These are phyloP conservation scores for Isoetes taiwanensis DNA, from an alignment of 75 land plant genomes.

Conservation along the genomic window DNA sequence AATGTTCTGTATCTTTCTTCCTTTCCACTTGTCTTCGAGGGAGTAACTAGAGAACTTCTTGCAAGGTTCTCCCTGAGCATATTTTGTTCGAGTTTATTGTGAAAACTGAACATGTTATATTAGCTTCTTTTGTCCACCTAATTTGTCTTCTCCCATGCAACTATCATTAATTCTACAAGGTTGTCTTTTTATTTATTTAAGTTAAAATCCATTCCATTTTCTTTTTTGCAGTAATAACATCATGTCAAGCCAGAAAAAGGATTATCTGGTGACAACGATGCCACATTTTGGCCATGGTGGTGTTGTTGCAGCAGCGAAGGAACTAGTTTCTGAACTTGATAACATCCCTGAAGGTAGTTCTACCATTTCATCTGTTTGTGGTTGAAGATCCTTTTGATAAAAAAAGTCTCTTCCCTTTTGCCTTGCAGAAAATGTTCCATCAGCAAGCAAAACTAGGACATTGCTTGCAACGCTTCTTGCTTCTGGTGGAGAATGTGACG, in stretches of 20 bases:
- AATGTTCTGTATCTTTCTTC: too few relatives aligned
- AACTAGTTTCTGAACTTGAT: conserved; percentile 57
- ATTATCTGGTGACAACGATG: conserved; percentile 33
- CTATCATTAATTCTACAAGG: background rate
- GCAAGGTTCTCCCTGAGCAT: too few relatives aligned
- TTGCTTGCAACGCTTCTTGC: conserved; percentile 59
- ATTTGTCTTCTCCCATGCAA: background rate
- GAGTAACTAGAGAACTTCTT: too few relatives aligned
- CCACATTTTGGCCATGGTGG: conserved; percentile 87
- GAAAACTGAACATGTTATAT: too few relatives aligned
- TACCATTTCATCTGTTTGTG: background rate
- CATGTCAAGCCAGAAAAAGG: conserved; percentile 26
- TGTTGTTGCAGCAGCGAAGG: conserved; percentile 69
- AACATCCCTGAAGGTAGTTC: conserved; percentile 16
- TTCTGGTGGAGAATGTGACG: conserved; percentile 72
- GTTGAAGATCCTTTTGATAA: background rate
- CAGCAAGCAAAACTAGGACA: conserved; percentile 16
- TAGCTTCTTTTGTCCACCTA: background rate
- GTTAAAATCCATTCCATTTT: background rate
- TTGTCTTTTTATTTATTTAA: background rate
- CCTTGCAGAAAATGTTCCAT: background rate
- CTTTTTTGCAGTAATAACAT: conserved; percentile 31
- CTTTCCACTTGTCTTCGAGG: too few relatives aligned
- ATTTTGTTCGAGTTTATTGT: too few relatives aligned
- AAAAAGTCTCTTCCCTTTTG: conserved; percentile 4